Evolutionary conservation across 2,329 filamentous ascomycete genomes (phyloP).

Genomic region (Fonsecaea pedrosoi): DNA sequence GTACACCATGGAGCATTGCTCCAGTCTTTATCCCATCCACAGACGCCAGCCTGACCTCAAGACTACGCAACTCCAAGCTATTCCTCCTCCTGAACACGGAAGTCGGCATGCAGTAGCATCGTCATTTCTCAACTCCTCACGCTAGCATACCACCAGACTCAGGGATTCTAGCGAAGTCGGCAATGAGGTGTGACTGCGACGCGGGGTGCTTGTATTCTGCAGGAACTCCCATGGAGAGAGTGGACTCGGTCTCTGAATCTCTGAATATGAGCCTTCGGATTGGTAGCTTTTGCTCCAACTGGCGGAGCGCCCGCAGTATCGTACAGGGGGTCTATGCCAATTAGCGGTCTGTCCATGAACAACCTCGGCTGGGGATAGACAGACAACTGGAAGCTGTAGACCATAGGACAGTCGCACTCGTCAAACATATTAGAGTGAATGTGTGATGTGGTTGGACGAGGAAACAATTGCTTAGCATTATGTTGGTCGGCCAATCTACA

Average conservation of each 20-base stretch:
- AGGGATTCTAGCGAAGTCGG: neutral
- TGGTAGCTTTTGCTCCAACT: neutral
- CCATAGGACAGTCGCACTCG: neutral
- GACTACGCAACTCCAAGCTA: neutral
- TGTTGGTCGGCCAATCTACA: neutral
- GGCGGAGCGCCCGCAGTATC: neutral
- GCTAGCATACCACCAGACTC: neutral
- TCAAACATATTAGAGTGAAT: no score
- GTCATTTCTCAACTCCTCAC: conserved; percentile 3
- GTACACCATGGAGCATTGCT: neutral
- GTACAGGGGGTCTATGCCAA: neutral
- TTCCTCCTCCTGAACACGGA: neutral
- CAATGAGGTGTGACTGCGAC: neutral
- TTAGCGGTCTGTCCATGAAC: neutral
- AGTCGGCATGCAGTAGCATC: neutral
- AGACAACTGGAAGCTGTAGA: neutral
- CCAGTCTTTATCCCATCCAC: neutral
- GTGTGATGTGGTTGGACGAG: no score
- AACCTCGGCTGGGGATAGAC: neutral
- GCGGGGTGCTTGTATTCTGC: neutral
- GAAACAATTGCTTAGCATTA: no score
- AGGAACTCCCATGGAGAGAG: neutral
- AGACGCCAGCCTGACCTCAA: neutral
- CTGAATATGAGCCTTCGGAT: neutral
- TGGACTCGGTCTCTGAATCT: no score